Evolutionary conservation across 495 filamentous ascomycete genomes (phyloP), one percentile per base, ranked within the genome.

Genomic region (Aspergillus asperescens): DNA sequence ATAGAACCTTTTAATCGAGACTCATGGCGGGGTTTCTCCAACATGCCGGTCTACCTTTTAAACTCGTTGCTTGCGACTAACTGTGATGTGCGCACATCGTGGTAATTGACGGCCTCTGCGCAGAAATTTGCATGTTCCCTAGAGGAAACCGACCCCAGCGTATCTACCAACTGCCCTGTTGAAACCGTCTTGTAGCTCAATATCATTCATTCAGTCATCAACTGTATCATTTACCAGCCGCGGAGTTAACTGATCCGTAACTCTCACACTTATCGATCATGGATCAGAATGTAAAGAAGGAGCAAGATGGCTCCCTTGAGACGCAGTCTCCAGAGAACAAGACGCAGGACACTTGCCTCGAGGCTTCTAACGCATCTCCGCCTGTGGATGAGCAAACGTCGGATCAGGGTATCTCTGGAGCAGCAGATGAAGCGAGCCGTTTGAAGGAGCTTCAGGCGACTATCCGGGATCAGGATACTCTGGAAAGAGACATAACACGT

Each of bases 391-490:
- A 19, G 23, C 15, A n/a, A 13, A 10, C 40, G 13, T 16, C 37
- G 7, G 10, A 24, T 9, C 41, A 34, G 9, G 42, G 10, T 9
- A 7, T 16, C 16, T 34, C 40, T 16, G 43, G 16, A 10, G 41
- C 25, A 3, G 41, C 48, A 46, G 53, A 65, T 48, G 87, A 89
- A 62, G 78, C 80, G 12, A 75, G 74, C 25, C 78, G 79, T n/a
- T 73, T 93, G 5, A 72, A 77, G 54, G 77, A 77, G 39, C 76
- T 95, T 7, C 84, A 88, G 10, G 81, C 84, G 28, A 81, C 85
- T 52, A 81, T 93, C 25, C 83, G 88, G 23, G 78, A 93, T 62
- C 90, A 95, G 63, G 85, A 91, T 67, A 89, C 95, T 46, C 75
- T 92, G 2, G 87, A 92, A 60, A 77, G 85, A 51, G 88, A 90